A percentile compares a stretch with the other conserved stretches of the same genome.
Conservation (phyloP, 495 filamentous ascomycete species). For the Acidiella bohemica region DNA sequence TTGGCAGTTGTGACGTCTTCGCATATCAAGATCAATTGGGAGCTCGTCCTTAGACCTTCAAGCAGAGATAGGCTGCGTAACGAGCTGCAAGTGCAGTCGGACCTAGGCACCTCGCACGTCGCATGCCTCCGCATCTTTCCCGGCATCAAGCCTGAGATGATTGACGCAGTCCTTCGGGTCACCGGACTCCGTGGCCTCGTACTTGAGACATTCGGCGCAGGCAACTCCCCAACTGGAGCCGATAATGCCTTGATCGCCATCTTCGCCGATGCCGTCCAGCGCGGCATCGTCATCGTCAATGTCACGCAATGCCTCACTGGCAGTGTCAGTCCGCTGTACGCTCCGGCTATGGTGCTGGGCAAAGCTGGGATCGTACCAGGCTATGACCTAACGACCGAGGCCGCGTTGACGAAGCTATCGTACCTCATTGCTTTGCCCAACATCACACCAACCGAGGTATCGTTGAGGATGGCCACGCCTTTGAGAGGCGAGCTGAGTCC, state of each 20-base stretch:
- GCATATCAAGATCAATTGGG: constrained; percentile 74
- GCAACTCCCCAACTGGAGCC: constrained; percentile 76
- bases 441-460: constrained; percentile 47
- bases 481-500: constrained; percentile 75
- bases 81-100: constrained; percentile 44
- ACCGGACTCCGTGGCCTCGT: constrained; percentile 70
- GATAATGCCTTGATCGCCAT: constrained; percentile 76
- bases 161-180: constrained; percentile 73
- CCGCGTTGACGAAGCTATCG: constrained; percentile 83
- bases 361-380: constrained; percentile 84
- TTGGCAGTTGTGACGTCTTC: constrained; percentile 69
- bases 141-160: constrained; percentile 88
- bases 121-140: constrained; percentile 91
- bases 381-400: constrained; percentile 86
- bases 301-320: constrained; percentile 85
- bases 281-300: constrained; percentile 82
- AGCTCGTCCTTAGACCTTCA: no score
- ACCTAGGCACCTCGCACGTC: constrained; percentile 75
- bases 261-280: constrained; percentile 58
- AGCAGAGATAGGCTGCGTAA: constrained; percentile 34
- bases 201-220: constrained; percentile 89
- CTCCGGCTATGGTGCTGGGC: constrained; percentile 77
- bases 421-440: constrained; percentile 65
- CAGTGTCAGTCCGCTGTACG: constrained; percentile 81
- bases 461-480: constrained; percentile 56